Evolutionary conservation across 805 yeast genomes (phyloP).

Genomic region (Myxozyma neglecta): DNA sequence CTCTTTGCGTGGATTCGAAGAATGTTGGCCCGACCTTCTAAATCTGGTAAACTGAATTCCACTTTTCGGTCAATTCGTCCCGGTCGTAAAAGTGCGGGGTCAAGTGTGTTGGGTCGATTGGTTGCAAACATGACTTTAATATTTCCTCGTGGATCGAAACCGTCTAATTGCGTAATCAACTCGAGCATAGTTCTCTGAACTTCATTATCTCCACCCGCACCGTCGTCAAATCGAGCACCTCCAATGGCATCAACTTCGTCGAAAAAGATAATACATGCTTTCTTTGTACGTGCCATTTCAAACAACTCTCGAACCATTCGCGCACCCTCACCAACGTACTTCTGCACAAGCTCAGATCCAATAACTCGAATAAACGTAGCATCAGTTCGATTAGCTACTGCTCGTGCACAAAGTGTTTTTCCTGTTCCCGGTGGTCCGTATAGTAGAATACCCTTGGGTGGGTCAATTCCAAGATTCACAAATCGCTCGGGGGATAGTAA

Average conservation of each 20-base stretch:
- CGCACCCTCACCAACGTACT: slow-evolving; percentile 99
- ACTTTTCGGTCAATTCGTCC: slow-evolving; percentile 99
- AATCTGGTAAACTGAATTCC: slow-evolving; percentile 91
- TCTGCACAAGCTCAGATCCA: slow-evolving; percentile 97
- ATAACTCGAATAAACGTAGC: slow-evolving; percentile 98
- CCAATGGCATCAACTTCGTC: slow-evolving; percentile 99
- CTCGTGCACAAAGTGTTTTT: slow-evolving; percentile 96
- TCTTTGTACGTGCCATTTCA: slow-evolving; percentile 98
- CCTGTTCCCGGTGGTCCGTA: slow-evolving; percentile 99
- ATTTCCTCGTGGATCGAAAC: slow-evolving; percentile 98
- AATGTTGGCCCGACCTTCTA: slow-evolving; percentile 97
- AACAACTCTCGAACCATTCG: slow-evolving; percentile 98
- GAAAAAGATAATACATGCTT: slow-evolving; percentile 95
- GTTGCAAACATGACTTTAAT: slow-evolving; percentile 99
- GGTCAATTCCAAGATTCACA: slow-evolving; percentile 95
- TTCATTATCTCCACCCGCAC: slow-evolving; percentile 97
- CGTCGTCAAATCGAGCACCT: slow-evolving; percentile 99
- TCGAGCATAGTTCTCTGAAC: slow-evolving; percentile 99
- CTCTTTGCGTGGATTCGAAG: slow-evolving; percentile 96
- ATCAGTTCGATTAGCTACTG: slow-evolving; percentile 98
- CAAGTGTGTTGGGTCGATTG: slow-evolving; percentile 95
- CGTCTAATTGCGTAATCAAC: slow-evolving; percentile 94
- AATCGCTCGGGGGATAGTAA: slow-evolving; percentile 93
- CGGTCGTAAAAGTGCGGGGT: slow-evolving; percentile 96
- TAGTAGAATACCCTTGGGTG: slow-evolving; percentile 94